Base-by-base conservation (phyloP, 345 rosid genomes). In the Aethionema arabicum region DNA sequence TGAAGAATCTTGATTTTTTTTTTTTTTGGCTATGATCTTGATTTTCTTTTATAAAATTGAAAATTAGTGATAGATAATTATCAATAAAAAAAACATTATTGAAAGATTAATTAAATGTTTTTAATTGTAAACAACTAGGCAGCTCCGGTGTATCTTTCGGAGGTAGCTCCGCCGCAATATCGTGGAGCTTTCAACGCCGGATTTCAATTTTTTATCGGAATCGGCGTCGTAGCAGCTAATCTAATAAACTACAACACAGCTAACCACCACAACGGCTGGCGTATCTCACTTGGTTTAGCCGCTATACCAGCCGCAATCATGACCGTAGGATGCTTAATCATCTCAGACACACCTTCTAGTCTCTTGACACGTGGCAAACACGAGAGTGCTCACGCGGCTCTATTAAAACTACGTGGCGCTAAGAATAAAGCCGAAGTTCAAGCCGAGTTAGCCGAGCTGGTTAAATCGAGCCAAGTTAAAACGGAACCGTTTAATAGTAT, bases 171-270 rank as follows among this genome's bases (percentile, higher is more conserved):
- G 30, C 74, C 98, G 4, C 83, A 76, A 64, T 91, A 88, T 92
- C 90, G 96, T 6, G 98, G 98, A 4, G 83, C 98, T 4, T 88
- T 91, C 75, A 83, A 78, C 72, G 67, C 85, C 1, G 95, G 90
- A 13, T 86, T 88, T 75, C 89, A 85, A 32, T 88, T 86, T 69
- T 88, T 88, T 81, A 58, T 86, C 2, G 88, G 86, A 16, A 45
- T 80, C 0, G 98, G 95, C 4, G 92, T 86, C 8, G 83, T 91
- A 6, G 72, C 72, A 29, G 73, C 98, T 60, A 88, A 79, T 63
- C 65, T 78, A 56, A 78, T 86, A 47, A 88, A 86, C 75, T 91
- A 42, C 14, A 76, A 13, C 50, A 80, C 83, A 0, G 81, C 86
- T 10, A 82, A 76, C 60, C 81, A 42, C 75, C 77, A 48, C 38